Conservation (phyloP, 176 grass and related monocot species). For the Ampelocalamus luodianensis region DNA sequence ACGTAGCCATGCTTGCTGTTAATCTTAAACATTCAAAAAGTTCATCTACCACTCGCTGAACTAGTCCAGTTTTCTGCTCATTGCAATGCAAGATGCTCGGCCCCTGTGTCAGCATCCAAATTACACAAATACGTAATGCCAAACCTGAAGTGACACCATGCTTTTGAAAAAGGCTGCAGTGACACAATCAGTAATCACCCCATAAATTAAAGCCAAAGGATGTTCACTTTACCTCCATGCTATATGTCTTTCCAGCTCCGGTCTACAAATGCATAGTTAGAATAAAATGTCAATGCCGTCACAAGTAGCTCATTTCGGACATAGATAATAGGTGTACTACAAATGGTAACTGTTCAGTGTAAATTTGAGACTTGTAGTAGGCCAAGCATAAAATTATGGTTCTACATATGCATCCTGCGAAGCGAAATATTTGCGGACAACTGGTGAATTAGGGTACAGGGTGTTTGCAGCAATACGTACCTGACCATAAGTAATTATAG, state of each 20-base stretch:
- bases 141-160: slow-evolving; percentile 14
- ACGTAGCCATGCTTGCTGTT: slow-evolving; percentile 46
- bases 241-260: slow-evolving; percentile 86
- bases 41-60: slow-evolving; percentile 67
- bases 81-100: slow-evolving; percentile 80
- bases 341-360: slow-evolving; percentile 7
- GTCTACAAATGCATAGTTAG: slow-evolving; percentile 56
- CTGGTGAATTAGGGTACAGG: not conserved
- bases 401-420: not conserved
- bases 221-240: slow-evolving; percentile 73
- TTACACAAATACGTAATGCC: slow-evolving; percentile 11
- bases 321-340: not conserved
- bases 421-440: slow-evolving; percentile 23
- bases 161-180: not conserved
- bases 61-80: slow-evolving; percentile 65
- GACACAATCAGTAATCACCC: slow-evolving; percentile 21
- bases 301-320: slow-evolving; percentile 7
- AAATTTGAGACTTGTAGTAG: slow-evolving; percentile 5
- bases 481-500: slow-evolving; percentile 84
- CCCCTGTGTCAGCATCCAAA: slow-evolving; percentile 56
- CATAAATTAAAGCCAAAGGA: slow-evolving; percentile 10
- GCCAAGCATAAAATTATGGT: not conserved
- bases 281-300: slow-evolving; percentile 26
- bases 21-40: slow-evolving; percentile 70
- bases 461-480: slow-evolving; percentile 47